Conservation (phyloP, 352 stramenopile species). For the Globisporangium spiculum region DNA sequence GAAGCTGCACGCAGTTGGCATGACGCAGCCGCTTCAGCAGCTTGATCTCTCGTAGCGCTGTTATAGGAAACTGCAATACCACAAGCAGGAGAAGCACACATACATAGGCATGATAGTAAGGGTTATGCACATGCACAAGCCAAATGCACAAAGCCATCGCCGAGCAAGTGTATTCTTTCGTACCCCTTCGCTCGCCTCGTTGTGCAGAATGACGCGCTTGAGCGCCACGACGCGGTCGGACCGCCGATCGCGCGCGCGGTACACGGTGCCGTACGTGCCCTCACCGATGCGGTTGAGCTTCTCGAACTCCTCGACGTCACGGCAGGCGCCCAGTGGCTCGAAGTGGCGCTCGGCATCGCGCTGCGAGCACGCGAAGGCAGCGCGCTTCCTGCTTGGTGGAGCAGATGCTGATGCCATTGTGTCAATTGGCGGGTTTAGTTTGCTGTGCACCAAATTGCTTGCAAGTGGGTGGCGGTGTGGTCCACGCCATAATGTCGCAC, state of each 20-base stretch:
- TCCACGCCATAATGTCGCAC: background rate
- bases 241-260: slow-evolving; percentile 71
- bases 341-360: slow-evolving; percentile 32
- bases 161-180: slow-evolving; percentile 6
- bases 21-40: slow-evolving; percentile 65
- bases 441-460: background rate
- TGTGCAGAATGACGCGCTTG: slow-evolving; percentile 91
- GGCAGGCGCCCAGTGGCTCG: slow-evolving; percentile 43
- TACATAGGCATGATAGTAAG: background rate
- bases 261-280: slow-evolving; percentile 89
- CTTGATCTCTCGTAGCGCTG: slow-evolving; percentile 74
- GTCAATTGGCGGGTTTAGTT: background rate
- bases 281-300: slow-evolving; percentile 84
- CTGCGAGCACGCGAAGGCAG: slow-evolving; percentile 4
- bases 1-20: slow-evolving; percentile 68
- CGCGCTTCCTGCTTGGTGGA: background rate
- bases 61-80: slow-evolving; percentile 60
- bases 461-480: background rate
- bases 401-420: background rate
- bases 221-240: slow-evolving; percentile 81
- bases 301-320: slow-evolving; percentile 64
- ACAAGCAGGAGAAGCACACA: background rate
- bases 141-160: background rate
- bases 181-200: slow-evolving; percentile 88
- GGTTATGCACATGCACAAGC: background rate